Conservation (phyloP, 345 rosid species). For the Salix udensis region DNA sequence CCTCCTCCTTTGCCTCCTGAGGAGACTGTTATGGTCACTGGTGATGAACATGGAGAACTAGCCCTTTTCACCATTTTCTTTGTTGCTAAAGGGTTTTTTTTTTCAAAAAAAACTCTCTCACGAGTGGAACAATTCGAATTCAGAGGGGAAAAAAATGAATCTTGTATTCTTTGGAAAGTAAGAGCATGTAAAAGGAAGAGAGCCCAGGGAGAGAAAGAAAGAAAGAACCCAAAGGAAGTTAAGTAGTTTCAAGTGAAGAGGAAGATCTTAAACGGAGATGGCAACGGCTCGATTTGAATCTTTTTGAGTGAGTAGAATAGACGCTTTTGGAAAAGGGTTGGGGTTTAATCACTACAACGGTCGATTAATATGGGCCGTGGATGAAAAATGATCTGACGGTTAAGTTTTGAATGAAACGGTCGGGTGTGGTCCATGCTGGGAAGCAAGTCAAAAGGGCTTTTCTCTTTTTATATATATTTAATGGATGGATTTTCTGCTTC, state of each 20-base stretch:
- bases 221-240: background rate
- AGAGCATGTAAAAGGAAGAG: background rate
- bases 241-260: background rate
- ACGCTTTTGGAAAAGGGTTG: background rate
- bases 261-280: background rate
- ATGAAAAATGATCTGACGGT: slow-evolving; percentile 37
- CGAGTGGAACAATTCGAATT: background rate
- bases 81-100: background rate
- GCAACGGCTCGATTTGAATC: slow-evolving; percentile 17
- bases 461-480: background rate
- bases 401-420: slow-evolving; percentile 35
- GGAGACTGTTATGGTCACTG: slow-evolving; percentile 67
- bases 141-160: background rate
- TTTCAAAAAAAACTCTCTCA: background rate
- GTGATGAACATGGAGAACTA: slow-evolving; percentile 52
- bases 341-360: slow-evolving; percentile 38
- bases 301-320: background rate
- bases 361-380: slow-evolving; percentile 40
- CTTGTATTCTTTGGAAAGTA: background rate
- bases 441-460: slow-evolving; percentile 6
- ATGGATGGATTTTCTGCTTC: background rate
- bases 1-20: slow-evolving; percentile 66
- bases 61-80: slow-evolving; percentile 49
- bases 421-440: slow-evolving; percentile 11
- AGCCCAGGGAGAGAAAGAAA: background rate